Base-by-base conservation (phyloP, 1,139 yeast genomes). In the Nakaseomyces sp. region DNA sequence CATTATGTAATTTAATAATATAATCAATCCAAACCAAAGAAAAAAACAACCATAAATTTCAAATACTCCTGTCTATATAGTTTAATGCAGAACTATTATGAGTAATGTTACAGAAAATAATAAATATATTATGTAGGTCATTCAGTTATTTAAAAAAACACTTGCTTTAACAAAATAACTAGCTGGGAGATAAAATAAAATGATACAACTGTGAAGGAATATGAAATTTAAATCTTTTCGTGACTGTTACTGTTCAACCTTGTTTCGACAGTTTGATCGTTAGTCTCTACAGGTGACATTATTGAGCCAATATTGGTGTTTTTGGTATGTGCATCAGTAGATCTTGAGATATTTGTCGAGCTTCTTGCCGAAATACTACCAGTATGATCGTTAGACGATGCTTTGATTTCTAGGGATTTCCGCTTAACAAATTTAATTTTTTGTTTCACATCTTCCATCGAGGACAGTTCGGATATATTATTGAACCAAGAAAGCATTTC, bases 401-500 rank as follows among this genome's bases (percentile, higher is more conserved):
- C 49, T 17, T 45, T 25, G 22, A 49, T 50, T 32, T 53, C 32
- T 28, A 47, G 47, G 31, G 54, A 43, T 19, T 48, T 50, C 18
- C 49, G 48, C 16, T 41, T 49, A 30, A 61, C 57, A 40, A 53
- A 54, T 45, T 54, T 58, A 2, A 54, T 46, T 46, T 58, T 60
- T 32, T 57, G 55, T 24, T 56, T 50, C 5, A 55, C 48, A 40
- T 51, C 54, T 15, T 55, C 48, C 15, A 55, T 52, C 5, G 57
- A 51, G 1, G 64, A 83, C 56, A 87, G 69, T 37, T 71, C 70
- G 56, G 79, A 79, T 51, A 89, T 71, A 59, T 85, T 94, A 50
- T 76, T 75, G 63, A 76, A 86, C 98, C 98, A 91, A 22, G 73
- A 76, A 57, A 82, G 77, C 89, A 88, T 83, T 41, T 74, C 69